Conservation (phyloP, 1,139 yeast genomes). For the Sugiyamaella pinicola region DNA sequence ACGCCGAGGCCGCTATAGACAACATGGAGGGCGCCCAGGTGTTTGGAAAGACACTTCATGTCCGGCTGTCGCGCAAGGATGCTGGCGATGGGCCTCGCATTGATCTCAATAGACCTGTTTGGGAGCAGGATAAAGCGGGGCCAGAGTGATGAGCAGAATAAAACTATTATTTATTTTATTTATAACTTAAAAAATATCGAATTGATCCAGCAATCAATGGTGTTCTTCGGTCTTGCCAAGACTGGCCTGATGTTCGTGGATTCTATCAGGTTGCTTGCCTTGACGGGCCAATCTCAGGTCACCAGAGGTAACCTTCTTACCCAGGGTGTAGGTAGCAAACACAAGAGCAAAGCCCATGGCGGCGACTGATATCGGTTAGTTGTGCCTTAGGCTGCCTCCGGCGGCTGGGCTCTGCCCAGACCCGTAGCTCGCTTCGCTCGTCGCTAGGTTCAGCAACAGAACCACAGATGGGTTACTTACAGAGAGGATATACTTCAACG, state of each 20-base stretch:
- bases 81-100: constrained; percentile 15
- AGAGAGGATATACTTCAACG: constrained; percentile 39
- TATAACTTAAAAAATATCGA: too few species aligned
- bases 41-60: constrained; percentile 37
- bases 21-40: constrained; percentile 42
- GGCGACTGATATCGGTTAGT: constrained; percentile 28
- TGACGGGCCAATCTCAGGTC: constrained; percentile 37
- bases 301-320: constrained; percentile 35
- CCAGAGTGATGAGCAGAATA: background rate
- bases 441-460: too few species aligned
- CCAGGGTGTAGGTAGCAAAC: constrained; percentile 34
- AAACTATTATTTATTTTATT: constrained; percentile 5
- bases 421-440: too few species aligned
- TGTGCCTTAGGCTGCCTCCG: background rate
- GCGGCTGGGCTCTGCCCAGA: too few species aligned
- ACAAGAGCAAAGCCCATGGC: constrained; percentile 38
- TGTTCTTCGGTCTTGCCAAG: constrained; percentile 12
- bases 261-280: constrained; percentile 29
- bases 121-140: constrained; percentile 23
- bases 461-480: constrained; percentile 33
- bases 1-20: constrained; percentile 44
- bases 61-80: constrained; percentile 30
- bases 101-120: constrained; percentile 26
- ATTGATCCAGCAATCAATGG: constrained; percentile 7
- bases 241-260: constrained; percentile 18